Conservation (phyloP, 352 stramenopile genomes). For the Globisporangium perplexum region DNA sequence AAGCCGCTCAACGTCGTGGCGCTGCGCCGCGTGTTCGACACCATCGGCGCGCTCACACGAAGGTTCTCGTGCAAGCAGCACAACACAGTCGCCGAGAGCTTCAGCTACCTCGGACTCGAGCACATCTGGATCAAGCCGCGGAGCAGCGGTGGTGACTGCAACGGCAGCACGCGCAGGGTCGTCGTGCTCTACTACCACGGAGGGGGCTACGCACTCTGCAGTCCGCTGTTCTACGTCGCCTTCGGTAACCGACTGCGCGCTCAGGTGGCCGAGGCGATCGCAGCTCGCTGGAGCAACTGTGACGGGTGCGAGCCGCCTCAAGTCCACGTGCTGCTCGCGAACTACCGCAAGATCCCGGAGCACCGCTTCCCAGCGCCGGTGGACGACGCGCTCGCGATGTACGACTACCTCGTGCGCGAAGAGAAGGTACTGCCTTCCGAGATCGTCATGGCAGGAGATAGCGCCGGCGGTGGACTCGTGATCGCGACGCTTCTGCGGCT, state of each 20-base stretch:
- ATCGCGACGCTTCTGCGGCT: slow-evolving; percentile 34
- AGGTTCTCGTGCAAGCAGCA: slow-evolving; percentile 1
- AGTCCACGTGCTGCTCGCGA: slow-evolving; percentile 33
- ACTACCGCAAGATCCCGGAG: slow-evolving; percentile 37
- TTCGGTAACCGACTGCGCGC: slow-evolving; percentile 21
- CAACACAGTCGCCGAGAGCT: slow-evolving; percentile 1
- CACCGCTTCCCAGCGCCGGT: slow-evolving; percentile 25
- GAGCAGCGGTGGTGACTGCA: neutral
- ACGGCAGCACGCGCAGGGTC: neutral
- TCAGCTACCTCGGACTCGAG: slow-evolving; percentile 29
- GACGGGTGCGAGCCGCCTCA: neutral
- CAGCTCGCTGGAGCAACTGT: slow-evolving; percentile 1
- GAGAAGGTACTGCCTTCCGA: slow-evolving; percentile 20
- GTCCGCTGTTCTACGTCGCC: slow-evolving; percentile 30
- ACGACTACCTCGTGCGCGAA: slow-evolving; percentile 36
- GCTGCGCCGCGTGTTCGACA: slow-evolving; percentile 2
- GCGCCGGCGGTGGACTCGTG: slow-evolving; percentile 28
- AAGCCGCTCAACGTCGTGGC: slow-evolving; percentile 8
- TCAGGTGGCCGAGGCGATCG: slow-evolving; percentile 12
- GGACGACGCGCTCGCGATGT: slow-evolving; percentile 28
- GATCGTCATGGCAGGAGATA: slow-evolving; percentile 36
- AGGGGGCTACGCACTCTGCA: slow-evolving; percentile 37
- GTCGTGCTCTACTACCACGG: slow-evolving; percentile 56
- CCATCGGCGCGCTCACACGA: neutral
- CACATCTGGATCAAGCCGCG: slow-evolving; percentile 35